These are phyloP conservation scores for Phaseolus lunatus DNA, from an alignment of 306 rosid species.

Conservation along the genomic window DNA sequence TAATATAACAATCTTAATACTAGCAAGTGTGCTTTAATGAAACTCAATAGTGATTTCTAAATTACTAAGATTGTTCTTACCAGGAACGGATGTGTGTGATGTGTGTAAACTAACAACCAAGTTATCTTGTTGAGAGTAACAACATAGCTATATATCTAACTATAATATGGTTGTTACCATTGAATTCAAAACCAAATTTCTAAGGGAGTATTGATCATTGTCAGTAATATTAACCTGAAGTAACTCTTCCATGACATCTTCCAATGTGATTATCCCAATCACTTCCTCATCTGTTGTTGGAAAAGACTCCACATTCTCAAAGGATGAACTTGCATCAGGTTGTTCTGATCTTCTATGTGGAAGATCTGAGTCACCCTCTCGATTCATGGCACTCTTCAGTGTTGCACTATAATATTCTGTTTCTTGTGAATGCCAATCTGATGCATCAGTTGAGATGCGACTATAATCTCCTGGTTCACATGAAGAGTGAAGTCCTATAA, in stretches of 20 bases:
- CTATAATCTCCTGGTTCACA: conserved; percentile 33
- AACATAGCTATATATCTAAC: not conserved
- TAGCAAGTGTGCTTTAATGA: no score
- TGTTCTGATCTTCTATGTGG: conserved; percentile 35
- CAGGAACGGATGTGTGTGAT: not conserved
- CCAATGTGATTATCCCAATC: conserved; percentile 76
- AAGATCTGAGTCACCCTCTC: conserved; percentile 43
- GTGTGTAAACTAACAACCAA: not conserved
- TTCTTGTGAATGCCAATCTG: conserved; percentile 45
- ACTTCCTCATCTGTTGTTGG: conserved; percentile 52
- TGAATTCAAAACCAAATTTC: conserved; percentile 35
- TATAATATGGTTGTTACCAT: not conserved
- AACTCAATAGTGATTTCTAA: not conserved
- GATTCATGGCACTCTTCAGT: conserved; percentile 46
- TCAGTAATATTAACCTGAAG: conserved; percentile 62
- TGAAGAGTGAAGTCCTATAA: conserved; percentile 41
- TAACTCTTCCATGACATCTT: conserved; percentile 85
- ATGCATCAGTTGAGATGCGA: conserved; percentile 47
- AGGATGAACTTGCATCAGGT: conserved; percentile 39
- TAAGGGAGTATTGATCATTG: not conserved
- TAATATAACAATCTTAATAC: no score
- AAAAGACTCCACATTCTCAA: conserved; percentile 47
- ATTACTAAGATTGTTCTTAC: not conserved
- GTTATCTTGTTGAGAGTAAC: not conserved
- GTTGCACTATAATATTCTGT: conserved; percentile 50